Percentiles rank a stretch among this genome's conserved stretches.
Conservation (phyloP, 108 stramenopile genomes). For the Mayamaea pseudoterrestris region DNA sequence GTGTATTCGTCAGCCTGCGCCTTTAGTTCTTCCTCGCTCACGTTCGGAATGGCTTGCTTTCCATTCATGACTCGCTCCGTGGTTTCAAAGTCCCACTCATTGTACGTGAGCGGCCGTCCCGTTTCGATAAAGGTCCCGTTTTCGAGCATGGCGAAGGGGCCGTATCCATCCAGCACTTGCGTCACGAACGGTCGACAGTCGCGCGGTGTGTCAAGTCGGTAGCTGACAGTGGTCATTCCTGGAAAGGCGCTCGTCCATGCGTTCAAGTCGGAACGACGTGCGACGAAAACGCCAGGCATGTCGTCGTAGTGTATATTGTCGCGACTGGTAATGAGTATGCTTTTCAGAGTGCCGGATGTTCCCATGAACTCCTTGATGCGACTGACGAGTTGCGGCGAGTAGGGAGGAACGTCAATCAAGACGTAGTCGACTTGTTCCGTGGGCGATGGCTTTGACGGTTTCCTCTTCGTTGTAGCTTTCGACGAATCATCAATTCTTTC, state of each 20-base stretch:
- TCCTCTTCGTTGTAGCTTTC: too few relatives aligned
- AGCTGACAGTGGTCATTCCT: slow-evolving; percentile 30
- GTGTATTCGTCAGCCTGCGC: slow-evolving; percentile 24
- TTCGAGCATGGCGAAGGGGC: slow-evolving; percentile 65
- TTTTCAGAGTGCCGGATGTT: slow-evolving; percentile 26
- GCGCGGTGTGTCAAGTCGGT: slow-evolving; percentile 67
- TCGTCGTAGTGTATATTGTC: slow-evolving; percentile 66
- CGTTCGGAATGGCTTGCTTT: slow-evolving; percentile 19
- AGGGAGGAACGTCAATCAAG: slow-evolving; percentile 77
- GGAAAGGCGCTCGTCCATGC: slow-evolving; percentile 56
- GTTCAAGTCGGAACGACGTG: slow-evolving; percentile 33
- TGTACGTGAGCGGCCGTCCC: slow-evolving; percentile 22
- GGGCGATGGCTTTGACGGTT: slow-evolving; percentile 2
- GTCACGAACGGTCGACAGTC: slow-evolving; percentile 57
- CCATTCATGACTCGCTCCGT: slow-evolving; percentile 11
- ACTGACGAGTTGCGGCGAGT: slow-evolving; percentile 43
- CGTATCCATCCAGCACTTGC: slow-evolving; percentile 72
- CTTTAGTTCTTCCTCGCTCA: slow-evolving; percentile 7
- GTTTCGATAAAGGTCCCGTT: not conserved
- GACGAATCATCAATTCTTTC: too few relatives aligned
- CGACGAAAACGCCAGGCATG: slow-evolving; percentile 43
- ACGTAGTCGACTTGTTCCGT: slow-evolving; percentile 22
- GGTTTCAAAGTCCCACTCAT: slow-evolving; percentile 5
- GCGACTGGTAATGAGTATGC: slow-evolving; percentile 60
- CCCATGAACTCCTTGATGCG: slow-evolving; percentile 60